These are phyloP conservation scores for Salix exigua DNA, from an alignment of 345 rosid species.

Conservation along the genomic window DNA sequence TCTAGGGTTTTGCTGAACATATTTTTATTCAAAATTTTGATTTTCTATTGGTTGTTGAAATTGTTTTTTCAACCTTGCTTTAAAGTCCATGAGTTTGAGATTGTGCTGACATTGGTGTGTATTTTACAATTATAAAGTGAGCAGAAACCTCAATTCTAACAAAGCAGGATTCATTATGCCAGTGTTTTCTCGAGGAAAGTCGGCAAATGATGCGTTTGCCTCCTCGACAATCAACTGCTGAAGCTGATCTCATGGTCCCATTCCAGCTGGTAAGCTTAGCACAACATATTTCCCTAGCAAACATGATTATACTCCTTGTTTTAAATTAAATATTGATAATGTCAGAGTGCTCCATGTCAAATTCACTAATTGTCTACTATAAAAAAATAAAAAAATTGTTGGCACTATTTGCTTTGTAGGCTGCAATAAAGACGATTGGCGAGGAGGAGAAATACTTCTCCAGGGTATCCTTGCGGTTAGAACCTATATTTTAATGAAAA, in stretches of 20 bases:
- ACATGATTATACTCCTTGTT: neutral
- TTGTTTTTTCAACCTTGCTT: too few relatives aligned
- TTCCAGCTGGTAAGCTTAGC: conserved; percentile 76
- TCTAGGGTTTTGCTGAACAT: too few relatives aligned
- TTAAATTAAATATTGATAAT: neutral
- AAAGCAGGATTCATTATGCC: conserved; percentile 8
- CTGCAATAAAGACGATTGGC: conserved; percentile 79
- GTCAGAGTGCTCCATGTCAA: conserved; percentile 1
- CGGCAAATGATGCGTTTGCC: conserved; percentile 91
- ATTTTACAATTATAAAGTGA: neutral
- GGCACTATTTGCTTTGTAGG: conserved; percentile 48
- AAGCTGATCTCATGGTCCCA: conserved; percentile 95
- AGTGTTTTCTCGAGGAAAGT: conserved; percentile 98
- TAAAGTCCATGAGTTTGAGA: too few relatives aligned
- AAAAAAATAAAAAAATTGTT: neutral
- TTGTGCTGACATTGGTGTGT: neutral
- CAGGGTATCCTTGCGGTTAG: conserved; percentile 80
- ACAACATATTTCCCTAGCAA: conserved; percentile 2
- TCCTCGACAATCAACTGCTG: conserved; percentile 94
- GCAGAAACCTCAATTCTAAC: neutral
- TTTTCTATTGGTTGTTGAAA: too few relatives aligned
- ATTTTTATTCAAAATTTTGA: too few relatives aligned
- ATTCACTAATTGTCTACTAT: neutral
- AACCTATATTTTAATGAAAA: conserved; percentile 8
- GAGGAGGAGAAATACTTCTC: conserved; percentile 91